A percentile compares a stretch with the other conserved stretches of the same genome.
Evolutionary conservation across 352 stramenopile species (phyloP).

Genomic region (Peronospora farinosa): DNA sequence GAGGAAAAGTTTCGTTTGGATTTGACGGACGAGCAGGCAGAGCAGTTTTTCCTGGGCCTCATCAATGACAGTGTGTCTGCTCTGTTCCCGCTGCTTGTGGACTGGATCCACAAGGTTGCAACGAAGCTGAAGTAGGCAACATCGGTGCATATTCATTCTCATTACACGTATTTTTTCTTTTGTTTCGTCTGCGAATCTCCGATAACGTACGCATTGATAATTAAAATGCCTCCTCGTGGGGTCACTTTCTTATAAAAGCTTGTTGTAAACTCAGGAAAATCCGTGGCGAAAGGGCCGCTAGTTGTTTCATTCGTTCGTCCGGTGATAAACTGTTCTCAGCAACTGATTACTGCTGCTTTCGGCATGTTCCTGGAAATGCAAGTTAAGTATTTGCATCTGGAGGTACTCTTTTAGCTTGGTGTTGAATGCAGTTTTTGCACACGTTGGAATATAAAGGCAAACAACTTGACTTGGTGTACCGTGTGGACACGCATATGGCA

Average conservation of each 20-base stretch:
- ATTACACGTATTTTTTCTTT: conserved; percentile 6
- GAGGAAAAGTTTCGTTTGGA: conserved; percentile 96
- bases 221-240: conserved; percentile 15
- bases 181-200: conserved; percentile 4
- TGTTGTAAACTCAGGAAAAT: conserved; percentile 36
- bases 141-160: conserved; percentile 7
- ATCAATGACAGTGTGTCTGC: conserved; percentile 94
- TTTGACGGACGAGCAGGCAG: conserved; percentile 95
- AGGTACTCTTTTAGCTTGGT: conserved; percentile 17
- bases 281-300: conserved; percentile 46
- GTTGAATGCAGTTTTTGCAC: background rate
- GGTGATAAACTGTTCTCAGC: background rate
- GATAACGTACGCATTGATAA: conserved; percentile 13
- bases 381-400: conserved; percentile 39
- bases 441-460: conserved; percentile 20
- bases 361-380: conserved; percentile 38
- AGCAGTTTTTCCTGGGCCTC: conserved; percentile 94
- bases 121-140: conserved; percentile 48
- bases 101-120: conserved; percentile 85
- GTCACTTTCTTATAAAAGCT: conserved; percentile 16
- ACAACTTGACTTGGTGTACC: conserved; percentile 15
- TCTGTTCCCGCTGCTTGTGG: conserved; percentile 83
- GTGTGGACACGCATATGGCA: no score
- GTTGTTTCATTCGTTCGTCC: conserved; percentile 14
- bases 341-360: conserved; percentile 14